Evolutionary conservation across 2,329 filamentous ascomycete species (phyloP), one percentile per base, ranked within the genome.

Genomic region (Clonostachys sp.): DNA sequence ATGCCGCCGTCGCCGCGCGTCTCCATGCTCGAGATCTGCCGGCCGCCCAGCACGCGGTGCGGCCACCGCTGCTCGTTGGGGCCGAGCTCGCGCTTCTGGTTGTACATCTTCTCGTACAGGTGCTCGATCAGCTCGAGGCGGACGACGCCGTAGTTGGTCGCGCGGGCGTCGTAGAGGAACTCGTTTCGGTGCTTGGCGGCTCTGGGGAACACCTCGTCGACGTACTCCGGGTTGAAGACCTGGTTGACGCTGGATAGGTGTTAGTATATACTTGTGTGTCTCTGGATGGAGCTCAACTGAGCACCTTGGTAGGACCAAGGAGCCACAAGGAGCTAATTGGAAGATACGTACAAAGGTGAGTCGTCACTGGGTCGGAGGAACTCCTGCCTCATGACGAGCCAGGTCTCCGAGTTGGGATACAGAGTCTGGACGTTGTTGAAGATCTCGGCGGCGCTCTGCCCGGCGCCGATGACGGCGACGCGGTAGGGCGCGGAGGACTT

Each of bases 91-190:
- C 95, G 78, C 44, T 84, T 82, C 68, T 97, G 92, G 48, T 90
- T 79, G 68, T 97, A 97, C 70, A 96, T 84, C 48, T 81, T 81
- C 66, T 92, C 84, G 67, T 95, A 97, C 33, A 97, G 80, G 48
- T 86, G 81, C 66, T 97, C 92, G 49, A 97, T 88, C 45, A 97
- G 80, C 55, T 89, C 82, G n/a, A 96, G 79, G 8, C 92, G 84
- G 5, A 99, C 92, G 5, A 97, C 92, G 45, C 90, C 88, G 65
- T 97, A 97, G 73, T 97, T 97, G 51, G 92, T 97, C 33, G 83
- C 84, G 50, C 87, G 86, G 56, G 95, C 89, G 45, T 84, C 83
- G 14, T 75, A 70, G 45, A 96, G 63, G 34, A 81, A 61, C 51
- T 67, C 65, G 49, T 77, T 71, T 44, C 91, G 86, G 51, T 84